A percentile compares a stretch with the other conserved stretches of the same genome.
These are phyloP conservation scores for Botrytis elliptica DNA, from an alignment of 2,329 filamentous ascomycete species.

Conservation along the genomic window DNA sequence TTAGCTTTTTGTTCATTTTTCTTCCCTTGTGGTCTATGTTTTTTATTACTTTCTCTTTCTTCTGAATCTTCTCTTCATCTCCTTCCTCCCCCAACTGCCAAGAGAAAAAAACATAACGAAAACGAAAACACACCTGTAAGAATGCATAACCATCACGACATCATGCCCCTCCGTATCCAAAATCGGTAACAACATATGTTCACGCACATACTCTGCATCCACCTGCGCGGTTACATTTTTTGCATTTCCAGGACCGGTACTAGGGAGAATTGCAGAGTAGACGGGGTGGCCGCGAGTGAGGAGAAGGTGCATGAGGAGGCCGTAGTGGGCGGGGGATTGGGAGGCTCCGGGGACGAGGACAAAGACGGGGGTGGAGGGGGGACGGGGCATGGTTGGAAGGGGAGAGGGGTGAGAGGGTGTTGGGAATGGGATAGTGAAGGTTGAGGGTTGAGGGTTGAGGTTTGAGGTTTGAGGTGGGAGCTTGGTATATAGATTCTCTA, in stretches of 20 bases:
- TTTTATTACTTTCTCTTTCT: not conserved
- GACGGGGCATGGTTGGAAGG: not conserved
- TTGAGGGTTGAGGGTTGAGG: not conserved
- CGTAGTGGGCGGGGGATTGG: slow-evolving; percentile 7
- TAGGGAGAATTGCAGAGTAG: not conserved
- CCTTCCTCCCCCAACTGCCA: not conserved
- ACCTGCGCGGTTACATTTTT: not conserved
- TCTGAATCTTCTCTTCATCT: not conserved
- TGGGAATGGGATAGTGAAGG: not conserved
- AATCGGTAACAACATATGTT: not conserved
- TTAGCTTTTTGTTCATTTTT: not conserved
- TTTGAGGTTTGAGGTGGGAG: not conserved
- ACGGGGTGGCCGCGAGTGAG: not conserved
- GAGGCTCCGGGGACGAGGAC: not conserved
- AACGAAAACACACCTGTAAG: not conserved
- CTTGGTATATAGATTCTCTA: not conserved
- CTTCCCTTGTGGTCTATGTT: not conserved
- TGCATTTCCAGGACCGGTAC: not conserved
- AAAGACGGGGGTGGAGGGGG: not conserved
- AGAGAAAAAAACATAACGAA: not conserved
- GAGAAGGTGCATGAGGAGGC: not conserved
- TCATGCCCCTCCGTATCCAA: not conserved
- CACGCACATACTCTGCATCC: not conserved
- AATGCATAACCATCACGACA: not conserved
- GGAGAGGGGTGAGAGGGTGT: not conserved